Evolutionary conservation across 495 filamentous ascomycete genomes (phyloP).

Genomic region (Bryoglossum gracile): DNA sequence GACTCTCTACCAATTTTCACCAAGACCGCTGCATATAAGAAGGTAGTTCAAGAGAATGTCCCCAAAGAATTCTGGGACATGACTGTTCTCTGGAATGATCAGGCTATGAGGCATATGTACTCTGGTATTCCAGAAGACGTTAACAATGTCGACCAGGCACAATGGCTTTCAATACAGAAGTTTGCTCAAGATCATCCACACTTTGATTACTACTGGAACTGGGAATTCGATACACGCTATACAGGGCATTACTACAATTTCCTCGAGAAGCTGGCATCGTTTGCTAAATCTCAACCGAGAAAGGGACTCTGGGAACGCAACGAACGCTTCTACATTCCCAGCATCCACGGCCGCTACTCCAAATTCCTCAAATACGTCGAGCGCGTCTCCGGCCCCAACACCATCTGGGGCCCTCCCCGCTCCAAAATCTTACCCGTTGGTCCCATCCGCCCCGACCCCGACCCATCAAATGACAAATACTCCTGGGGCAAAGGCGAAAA

Average conservation of each 20-base stretch:
- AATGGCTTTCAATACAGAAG: conserved; percentile 54
- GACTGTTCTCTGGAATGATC: conserved; percentile 60
- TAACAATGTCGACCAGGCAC: conserved; percentile 37
- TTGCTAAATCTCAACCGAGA: conserved; percentile 55
- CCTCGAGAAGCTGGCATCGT: conserved; percentile 50
- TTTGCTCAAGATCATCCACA: conserved; percentile 63
- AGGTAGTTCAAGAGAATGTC: conserved; percentile 44
- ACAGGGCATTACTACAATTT: conserved; percentile 67
- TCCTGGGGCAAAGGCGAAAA: conserved; percentile 70
- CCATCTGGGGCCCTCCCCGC: conserved; percentile 54
- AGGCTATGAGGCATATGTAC: conserved; percentile 50
- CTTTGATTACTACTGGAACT: conserved; percentile 72
- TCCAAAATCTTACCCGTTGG: conserved; percentile 51
- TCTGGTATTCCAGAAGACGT: conserved; percentile 38
- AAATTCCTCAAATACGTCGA: conserved; percentile 47
- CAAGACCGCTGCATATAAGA: conserved; percentile 43
- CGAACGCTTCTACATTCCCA: conserved; percentile 63
- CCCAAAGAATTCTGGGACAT: conserved; percentile 61
- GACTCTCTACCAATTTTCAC: conserved; percentile 45
- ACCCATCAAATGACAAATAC: conserved; percentile 53
- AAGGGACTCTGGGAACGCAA: conserved; percentile 70
- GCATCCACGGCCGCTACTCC: conserved; percentile 51
- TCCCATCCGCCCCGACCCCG: conserved; percentile 46
- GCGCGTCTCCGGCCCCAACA: conserved; percentile 33
- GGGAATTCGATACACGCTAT: conserved; percentile 65